These are phyloP conservation scores for Rusavskia elegans DNA, from an alignment of 495 filamentous ascomycete genomes.

Conservation along the genomic window DNA sequence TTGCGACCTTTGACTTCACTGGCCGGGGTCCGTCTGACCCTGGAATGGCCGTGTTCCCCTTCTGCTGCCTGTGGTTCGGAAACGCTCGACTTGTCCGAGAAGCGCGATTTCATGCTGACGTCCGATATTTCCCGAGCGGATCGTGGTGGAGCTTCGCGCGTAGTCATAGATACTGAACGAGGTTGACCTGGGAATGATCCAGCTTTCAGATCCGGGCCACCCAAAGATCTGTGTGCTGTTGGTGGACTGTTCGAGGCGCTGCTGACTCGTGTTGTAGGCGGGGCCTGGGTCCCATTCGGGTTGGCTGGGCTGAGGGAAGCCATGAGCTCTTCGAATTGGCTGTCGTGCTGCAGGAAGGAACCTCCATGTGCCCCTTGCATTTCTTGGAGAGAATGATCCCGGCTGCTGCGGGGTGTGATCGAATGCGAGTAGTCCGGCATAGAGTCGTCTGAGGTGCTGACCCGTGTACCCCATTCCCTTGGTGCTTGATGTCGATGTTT, in stretches of 20 bases:
- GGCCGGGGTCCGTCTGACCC: conserved; percentile 20
- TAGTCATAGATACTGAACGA: conserved; percentile 9
- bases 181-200: conserved; percentile 14
- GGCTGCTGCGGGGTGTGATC: conserved; percentile 28
- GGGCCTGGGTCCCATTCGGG: conserved; percentile 20
- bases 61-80: conserved; percentile 6
- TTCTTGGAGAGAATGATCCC: conserved; percentile 17
- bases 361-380: not conserved
- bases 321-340: conserved; percentile 21
- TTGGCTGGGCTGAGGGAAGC: conserved; percentile 28
- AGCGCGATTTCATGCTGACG: conserved; percentile 17
- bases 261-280: conserved; percentile 22
- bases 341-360: conserved; percentile 3
- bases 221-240: conserved; percentile 13
- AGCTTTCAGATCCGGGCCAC: conserved; percentile 20
- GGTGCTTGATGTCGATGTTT: not conserved
- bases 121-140: conserved; percentile 20
- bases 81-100: not conserved
- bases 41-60: conserved; percentile 8
- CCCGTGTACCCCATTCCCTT: not conserved
- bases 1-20: conserved; percentile 27
- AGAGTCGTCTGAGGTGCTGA: conserved; percentile 12
- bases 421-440: conserved; percentile 18
- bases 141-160: conserved; percentile 12
- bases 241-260: conserved; percentile 19